Evolutionary conservation across 306 rosid species (phyloP).

Genomic region (Urtica urens): DNA sequence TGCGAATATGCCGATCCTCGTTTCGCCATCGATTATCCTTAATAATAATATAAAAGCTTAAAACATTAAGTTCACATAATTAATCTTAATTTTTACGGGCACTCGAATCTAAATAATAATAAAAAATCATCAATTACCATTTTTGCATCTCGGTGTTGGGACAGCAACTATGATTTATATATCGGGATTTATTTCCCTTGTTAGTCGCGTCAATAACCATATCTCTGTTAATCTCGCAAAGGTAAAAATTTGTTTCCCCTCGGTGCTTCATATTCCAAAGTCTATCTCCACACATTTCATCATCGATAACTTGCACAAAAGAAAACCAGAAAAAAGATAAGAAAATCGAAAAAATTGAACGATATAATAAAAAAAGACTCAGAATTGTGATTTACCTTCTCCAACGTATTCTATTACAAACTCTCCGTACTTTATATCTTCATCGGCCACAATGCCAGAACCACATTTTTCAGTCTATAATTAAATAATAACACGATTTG

Average conservation of each 20-base stretch:
- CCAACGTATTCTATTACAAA: constrained; percentile 94
- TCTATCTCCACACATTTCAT: constrained; percentile 84
- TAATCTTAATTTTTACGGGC: too few relatives aligned
- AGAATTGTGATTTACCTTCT: constrained; percentile 45
- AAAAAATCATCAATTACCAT: constrained; percentile 35
- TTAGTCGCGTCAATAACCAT: constrained; percentile 97
- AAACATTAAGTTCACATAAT: constrained; percentile 5
- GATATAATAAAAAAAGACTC: not conserved
- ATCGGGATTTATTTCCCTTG: constrained; percentile 97
- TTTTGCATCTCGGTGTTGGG: constrained; percentile 99
- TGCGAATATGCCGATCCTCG: constrained; percentile 90
- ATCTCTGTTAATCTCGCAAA: constrained; percentile 92
- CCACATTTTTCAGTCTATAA: constrained; percentile 89
- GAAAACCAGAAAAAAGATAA: constrained; percentile 12
- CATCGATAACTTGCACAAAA: constrained; percentile 69
- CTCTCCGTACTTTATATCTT: constrained; percentile 81
- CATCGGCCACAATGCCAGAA: constrained; percentile 79
- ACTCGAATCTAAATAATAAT: too few relatives aligned
- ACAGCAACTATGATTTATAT: constrained; percentile 89
- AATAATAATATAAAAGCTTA: constrained; percentile 6
- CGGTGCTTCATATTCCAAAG: constrained; percentile 96
- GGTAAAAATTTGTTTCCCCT: constrained; percentile 89
- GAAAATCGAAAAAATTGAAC: not conserved
- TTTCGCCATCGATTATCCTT: constrained; percentile 94
- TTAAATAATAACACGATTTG: not conserved